phyloP scores from a whole-genome alignment of 345 rosid species.

The Sonneratia alba region DNA sequence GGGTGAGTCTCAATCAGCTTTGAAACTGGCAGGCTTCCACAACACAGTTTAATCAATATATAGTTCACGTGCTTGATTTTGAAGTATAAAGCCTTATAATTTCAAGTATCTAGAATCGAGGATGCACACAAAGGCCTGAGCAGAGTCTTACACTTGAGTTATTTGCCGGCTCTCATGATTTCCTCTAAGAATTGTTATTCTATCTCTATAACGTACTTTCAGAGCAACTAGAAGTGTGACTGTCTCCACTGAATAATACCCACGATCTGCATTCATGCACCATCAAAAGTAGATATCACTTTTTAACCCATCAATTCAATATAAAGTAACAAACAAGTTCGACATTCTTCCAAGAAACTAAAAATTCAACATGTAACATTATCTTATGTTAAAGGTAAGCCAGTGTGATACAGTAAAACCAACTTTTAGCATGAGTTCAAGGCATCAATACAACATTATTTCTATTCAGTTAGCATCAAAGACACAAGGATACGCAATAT shows the following conservation, averaged over 20 bases:
- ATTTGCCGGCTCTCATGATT: conserved; percentile 99
- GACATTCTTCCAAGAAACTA: not conserved
- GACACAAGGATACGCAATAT: too few relatives aligned
- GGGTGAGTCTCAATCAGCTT: not conserved
- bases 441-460: too few relatives aligned
- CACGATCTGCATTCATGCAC: conserved; percentile 70
- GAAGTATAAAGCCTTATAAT: not conserved
- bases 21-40: not conserved
- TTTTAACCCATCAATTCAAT: not conserved
- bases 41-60: not conserved
- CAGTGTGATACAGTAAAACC: not conserved
- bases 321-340: too few relatives aligned
- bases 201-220: conserved; percentile 94
- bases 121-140: not conserved
- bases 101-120: not conserved
- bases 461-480: too few relatives aligned
- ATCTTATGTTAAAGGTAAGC: not conserved
- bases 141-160: conserved; percentile 86
- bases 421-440: too few relatives aligned
- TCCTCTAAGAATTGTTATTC: conserved; percentile 91
- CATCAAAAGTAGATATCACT: not conserved
- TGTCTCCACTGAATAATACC: conserved; percentile 97
- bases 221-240: conserved; percentile 91
- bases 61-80: not conserved
- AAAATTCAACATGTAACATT: not conserved